These are phyloP conservation scores for Boletus pseudopeckii DNA, from an alignment of 768 basidiomycete genomes.

Conservation along the genomic window DNA sequence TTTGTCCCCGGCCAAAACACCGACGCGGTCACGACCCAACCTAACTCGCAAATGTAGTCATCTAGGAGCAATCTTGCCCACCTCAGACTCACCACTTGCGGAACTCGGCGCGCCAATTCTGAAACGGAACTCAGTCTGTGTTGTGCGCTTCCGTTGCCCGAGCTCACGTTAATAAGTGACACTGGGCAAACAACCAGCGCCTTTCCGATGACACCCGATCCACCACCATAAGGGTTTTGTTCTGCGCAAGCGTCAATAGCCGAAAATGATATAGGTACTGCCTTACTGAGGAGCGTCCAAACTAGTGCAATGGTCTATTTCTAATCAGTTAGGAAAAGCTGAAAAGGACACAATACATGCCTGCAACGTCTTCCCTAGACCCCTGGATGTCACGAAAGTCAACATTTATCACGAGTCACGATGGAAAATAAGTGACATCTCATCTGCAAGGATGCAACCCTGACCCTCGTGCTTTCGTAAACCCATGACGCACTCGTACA, in stretches of 20 bases:
- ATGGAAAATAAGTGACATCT: constrained; percentile 58
- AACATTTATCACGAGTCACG: constrained; percentile 4
- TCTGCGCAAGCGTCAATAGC: constrained; percentile 40
- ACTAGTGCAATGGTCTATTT: constrained; percentile 78
- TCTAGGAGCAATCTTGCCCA: background rate
- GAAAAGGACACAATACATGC: constrained; percentile 29
- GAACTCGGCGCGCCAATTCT: constrained; percentile 97
- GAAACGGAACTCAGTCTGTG: background rate
- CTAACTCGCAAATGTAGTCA: constrained; percentile 26
- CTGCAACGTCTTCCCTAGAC: constrained; percentile 94
- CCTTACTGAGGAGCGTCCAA: constrained; percentile 86
- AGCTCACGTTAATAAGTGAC: constrained; percentile 72
- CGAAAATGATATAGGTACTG: constrained; percentile 1
- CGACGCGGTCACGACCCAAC: constrained; percentile 54
- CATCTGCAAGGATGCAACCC: constrained; percentile 96
- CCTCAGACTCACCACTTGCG: constrained; percentile 77
- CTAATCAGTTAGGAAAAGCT: constrained; percentile 8
- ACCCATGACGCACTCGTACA: constrained; percentile 97
- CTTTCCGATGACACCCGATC: constrained; percentile 60
- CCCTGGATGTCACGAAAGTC: constrained; percentile 49
- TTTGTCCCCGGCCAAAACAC: constrained; percentile 59
- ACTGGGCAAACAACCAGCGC: constrained; percentile 94
- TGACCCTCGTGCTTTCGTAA: constrained; percentile 85
- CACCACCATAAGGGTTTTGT: constrained; percentile 75
- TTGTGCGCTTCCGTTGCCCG: background rate